Percentiles rank a stretch among this genome's conserved stretches.
Conservation (phyloP, 306 rosid genomes). For the Lathyrus oleraceus region DNA sequence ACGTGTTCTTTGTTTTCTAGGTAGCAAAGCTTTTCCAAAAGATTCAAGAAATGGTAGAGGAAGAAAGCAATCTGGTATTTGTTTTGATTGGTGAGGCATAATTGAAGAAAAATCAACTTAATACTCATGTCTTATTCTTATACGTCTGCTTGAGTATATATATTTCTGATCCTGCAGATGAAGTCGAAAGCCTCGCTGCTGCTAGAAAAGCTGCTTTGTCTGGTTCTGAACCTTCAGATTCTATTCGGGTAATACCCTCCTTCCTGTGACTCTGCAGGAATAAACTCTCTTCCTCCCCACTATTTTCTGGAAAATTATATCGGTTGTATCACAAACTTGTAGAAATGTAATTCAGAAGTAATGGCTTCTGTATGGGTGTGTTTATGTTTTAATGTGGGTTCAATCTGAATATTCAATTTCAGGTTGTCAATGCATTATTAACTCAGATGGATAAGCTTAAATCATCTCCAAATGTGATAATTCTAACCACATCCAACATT, state of each 20-base stretch:
- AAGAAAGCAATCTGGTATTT: slow-evolving; percentile 93
- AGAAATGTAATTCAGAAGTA: slow-evolving; percentile 14
- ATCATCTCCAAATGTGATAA: slow-evolving; percentile 81
- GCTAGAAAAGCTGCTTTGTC: slow-evolving; percentile 97
- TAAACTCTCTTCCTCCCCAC: slow-evolving; percentile 5
- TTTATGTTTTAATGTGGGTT: slow-evolving; percentile 18
- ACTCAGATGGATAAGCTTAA: slow-evolving; percentile 96
- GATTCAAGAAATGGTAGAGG: slow-evolving; percentile 84
- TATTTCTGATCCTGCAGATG: slow-evolving; percentile 64
- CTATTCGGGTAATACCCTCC: slow-evolving; percentile 77
- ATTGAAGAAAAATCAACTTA: slow-evolving; percentile 31
- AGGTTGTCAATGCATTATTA: slow-evolving; percentile 95
- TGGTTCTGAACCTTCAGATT: slow-evolving; percentile 99
- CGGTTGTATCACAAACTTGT: slow-evolving; percentile 5
- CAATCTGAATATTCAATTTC: slow-evolving; percentile 46
- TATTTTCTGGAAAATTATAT: slow-evolving; percentile 2
- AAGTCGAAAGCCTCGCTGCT: slow-evolving; percentile 98
- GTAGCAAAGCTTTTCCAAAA: slow-evolving; percentile 93
- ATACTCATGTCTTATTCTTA: slow-evolving; percentile 32
- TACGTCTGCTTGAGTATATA: slow-evolving; percentile 30
- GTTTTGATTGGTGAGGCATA: slow-evolving; percentile 94
- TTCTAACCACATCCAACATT: slow-evolving; percentile 92
- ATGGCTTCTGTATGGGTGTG: slow-evolving; percentile 6
- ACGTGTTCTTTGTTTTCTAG: slow-evolving; percentile 43
- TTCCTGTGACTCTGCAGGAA: slow-evolving; percentile 21